phyloP scores from a whole-genome alignment of 805 yeast species.

The Candida insectorum region DNA sequence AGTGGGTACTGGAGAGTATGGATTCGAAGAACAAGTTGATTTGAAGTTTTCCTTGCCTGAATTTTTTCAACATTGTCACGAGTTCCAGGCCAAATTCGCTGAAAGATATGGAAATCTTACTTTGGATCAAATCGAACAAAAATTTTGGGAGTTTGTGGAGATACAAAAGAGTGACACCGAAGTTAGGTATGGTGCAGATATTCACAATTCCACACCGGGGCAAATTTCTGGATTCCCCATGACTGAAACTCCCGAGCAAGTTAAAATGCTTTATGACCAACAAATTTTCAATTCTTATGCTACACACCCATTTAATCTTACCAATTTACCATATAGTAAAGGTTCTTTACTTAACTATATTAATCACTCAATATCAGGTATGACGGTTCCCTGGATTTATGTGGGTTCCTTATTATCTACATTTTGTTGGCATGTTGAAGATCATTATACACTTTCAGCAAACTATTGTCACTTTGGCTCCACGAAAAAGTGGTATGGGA shows the following conservation, averaged over 20 bases:
- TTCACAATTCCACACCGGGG: slow-evolving; percentile 62
- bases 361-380: slow-evolving; percentile 74
- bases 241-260: slow-evolving; percentile 16
- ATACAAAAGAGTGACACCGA: slow-evolving; percentile 44
- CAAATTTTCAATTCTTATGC: slow-evolving; percentile 31
- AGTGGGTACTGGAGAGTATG: slow-evolving; percentile 84
- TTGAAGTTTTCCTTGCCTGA: slow-evolving; percentile 53
- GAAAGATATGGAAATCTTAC: slow-evolving; percentile 28
- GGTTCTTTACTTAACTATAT: slow-evolving; percentile 70
- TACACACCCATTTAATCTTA: slow-evolving; percentile 71
- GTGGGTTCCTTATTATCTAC: slow-evolving; percentile 87
- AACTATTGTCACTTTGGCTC: slow-evolving; percentile 91
- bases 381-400: slow-evolving; percentile 94
- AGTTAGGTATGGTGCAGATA: slow-evolving; percentile 83
- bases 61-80: slow-evolving; percentile 55
- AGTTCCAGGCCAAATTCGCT: slow-evolving; percentile 45
- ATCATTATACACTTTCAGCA: slow-evolving; percentile 86
- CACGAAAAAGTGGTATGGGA: slow-evolving; percentile 91
- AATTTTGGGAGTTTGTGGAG: slow-evolving; percentile 61
- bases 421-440: slow-evolving; percentile 97
- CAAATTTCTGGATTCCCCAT: slow-evolving; percentile 77
- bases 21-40: slow-evolving; percentile 68
- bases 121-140: slow-evolving; percentile 50
- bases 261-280: slow-evolving; percentile 8
- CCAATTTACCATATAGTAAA: slow-evolving; percentile 64